These are phyloP conservation scores for Vitis hybrid DNA, from an alignment of 177 flowering plant genomes.

Conservation along the genomic window DNA sequence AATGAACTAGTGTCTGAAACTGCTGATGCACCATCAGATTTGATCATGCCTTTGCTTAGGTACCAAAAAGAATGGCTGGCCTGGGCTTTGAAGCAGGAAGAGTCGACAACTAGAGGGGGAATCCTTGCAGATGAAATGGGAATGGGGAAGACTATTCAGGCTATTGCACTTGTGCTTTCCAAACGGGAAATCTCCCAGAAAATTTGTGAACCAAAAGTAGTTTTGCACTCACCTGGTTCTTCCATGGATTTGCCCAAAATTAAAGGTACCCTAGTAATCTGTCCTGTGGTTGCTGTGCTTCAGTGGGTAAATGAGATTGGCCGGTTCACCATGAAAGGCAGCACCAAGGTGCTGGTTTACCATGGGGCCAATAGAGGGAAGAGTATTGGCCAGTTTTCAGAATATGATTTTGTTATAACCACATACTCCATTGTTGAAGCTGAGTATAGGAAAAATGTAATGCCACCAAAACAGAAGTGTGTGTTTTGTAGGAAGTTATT, in stretches of 20 bases:
- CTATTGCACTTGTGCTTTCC: slow-evolving; percentile 93
- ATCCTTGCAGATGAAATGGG: slow-evolving; percentile 99
- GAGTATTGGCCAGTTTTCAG: slow-evolving; percentile 34
- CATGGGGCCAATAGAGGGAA: slow-evolving; percentile 77
- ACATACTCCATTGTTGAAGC: slow-evolving; percentile 77
- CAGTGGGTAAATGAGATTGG: slow-evolving; percentile 86
- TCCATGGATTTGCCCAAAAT: slow-evolving; percentile 44
- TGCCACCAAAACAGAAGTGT: slow-evolving; percentile 80
- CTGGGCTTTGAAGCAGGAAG: slow-evolving; percentile 92
- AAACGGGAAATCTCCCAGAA: slow-evolving; percentile 33
- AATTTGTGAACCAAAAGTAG: slow-evolving; percentile 8
- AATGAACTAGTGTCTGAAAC: slow-evolving; percentile 42
- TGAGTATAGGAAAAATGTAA: slow-evolving; percentile 65
- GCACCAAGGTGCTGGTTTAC: slow-evolving; percentile 71
- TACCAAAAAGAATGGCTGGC: slow-evolving; percentile 96
- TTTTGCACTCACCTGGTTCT: slow-evolving; percentile 28
- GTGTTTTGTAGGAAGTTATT: slow-evolving; percentile 63
- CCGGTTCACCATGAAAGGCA: slow-evolving; percentile 64
- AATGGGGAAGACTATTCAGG: slow-evolving; percentile 97
- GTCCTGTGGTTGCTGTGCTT: slow-evolving; percentile 80
- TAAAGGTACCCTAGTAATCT: slow-evolving; percentile 79
- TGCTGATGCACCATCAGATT: slow-evolving; percentile 53
- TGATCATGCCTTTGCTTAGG: slow-evolving; percentile 61
- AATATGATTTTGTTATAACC: slow-evolving; percentile 89
- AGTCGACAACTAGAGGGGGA: slow-evolving; percentile 68